Evolutionary conservation across 805 yeast genomes (phyloP), one percentile per base, ranked within the genome.

Genomic region (Saccharomycodes ludwigii): DNA sequence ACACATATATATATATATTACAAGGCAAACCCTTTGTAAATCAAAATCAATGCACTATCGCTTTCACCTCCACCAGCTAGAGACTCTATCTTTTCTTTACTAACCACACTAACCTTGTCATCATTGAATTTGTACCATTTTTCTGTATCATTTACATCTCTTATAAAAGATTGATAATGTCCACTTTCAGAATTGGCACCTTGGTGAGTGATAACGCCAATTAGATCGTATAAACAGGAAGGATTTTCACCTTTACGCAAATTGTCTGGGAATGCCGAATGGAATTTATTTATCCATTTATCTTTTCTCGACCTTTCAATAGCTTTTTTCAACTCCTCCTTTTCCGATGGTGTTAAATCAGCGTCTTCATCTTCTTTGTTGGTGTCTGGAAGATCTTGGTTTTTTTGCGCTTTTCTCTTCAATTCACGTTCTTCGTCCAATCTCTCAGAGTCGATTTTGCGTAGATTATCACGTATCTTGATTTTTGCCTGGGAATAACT

Each of bases 61-160:
- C 94, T 74, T 61, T 93, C 98, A 36, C 97, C 96, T 35, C 99
- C 99, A 27, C 98, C 99, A 4, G 96, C 81, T 42, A 91, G 66
- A 35, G 69, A 56, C 54, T 85, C 95, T 38, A 91, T 74, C 50
- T 73, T 83, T 31, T 85, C 91, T 48, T 73, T 79, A 39, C 67
- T 73, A n/a, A 86, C 85, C 25, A 66, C 60, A 6, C 72, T 62
- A 12, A 91, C 94, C 51, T 78, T 78, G 58, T 86, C 95, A 56
- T 91, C 99, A 53, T 91, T 85, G 59, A 83, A 91, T 56, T 76
- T 77, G 78, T 82, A 88, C 99, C 99, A 91, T 40, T 65, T 68
- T 30, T 79, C 76, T 20, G 81, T 86, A 47, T 77, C 84, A 13
- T 56, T 58, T 21, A 65, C 71, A 54, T 86, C 91, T 46, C 71